Percentiles rank a stretch among this genome's conserved stretches.
These are phyloP conservation scores for Fusarium palustre DNA, from an alignment of 2,329 filamentous ascomycete genomes.

Conservation along the genomic window DNA sequence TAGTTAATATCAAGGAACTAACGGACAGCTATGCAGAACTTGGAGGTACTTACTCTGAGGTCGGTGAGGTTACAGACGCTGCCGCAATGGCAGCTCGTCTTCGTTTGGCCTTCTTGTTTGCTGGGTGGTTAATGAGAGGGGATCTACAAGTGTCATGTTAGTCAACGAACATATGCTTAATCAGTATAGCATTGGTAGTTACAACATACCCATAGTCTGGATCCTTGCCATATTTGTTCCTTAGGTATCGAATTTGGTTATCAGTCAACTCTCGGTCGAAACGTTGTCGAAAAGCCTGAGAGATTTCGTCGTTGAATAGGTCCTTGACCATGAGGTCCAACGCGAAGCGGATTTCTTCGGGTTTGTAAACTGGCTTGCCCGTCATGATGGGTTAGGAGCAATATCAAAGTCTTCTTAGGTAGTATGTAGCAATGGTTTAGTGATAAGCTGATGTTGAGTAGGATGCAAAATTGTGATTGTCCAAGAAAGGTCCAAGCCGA, in stretches of 20 bases:
- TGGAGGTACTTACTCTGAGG: constrained; percentile 13
- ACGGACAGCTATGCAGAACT: background rate
- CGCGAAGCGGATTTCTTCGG: constrained; percentile 53
- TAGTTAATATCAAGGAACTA: constrained; percentile 5
- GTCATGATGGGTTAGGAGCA: constrained; percentile 17
- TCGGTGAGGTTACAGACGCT: background rate
- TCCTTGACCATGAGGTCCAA: constrained; percentile 47
- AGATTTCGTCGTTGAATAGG: constrained; percentile 45
- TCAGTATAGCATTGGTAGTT: background rate
- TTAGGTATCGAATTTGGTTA: constrained; percentile 56
- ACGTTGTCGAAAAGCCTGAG: constrained; percentile 42
- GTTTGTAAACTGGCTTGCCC: constrained; percentile 51
- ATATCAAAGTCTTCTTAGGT: background rate
- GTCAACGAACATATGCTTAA: background rate
- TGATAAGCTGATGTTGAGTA: background rate
- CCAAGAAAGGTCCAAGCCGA: constrained; percentile 15
- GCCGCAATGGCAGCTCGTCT: constrained; percentile 12
- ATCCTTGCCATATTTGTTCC: constrained; percentile 56
- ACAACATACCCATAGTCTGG: constrained; percentile 54
- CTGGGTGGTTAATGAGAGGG: constrained; percentile 26
- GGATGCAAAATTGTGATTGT: constrained; percentile 9
- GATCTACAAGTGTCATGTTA: constrained; percentile 11
- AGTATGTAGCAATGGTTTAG: background rate
- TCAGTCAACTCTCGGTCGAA: constrained; percentile 49
- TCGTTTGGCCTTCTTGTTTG: constrained; percentile 30